These are phyloP conservation scores for Fusarium caatingaense DNA, from an alignment of 2,329 filamentous ascomycete genomes.

Conservation along the genomic window DNA sequence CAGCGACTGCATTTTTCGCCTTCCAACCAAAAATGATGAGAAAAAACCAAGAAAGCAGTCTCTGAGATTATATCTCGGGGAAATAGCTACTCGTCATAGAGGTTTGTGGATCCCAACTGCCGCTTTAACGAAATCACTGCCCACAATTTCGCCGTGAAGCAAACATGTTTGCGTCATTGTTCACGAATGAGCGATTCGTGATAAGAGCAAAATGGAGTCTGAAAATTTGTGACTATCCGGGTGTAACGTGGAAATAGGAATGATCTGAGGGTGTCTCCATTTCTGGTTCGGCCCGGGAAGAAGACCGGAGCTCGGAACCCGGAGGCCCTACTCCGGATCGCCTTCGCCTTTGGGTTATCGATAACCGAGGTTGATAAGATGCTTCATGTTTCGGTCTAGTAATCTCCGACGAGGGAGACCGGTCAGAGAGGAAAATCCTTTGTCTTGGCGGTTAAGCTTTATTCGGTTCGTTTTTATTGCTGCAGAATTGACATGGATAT, in stretches of 20 bases:
- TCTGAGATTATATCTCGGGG: not conserved
- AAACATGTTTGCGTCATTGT: not conserved
- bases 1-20: constrained; percentile 33
- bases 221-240: not conserved
- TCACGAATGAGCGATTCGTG: constrained; percentile 16
- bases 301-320: not conserved
- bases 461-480: not conserved
- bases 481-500: not conserved
- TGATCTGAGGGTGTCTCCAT: not conserved
- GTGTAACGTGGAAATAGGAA: constrained; percentile 7
- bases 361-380: constrained; percentile 11
- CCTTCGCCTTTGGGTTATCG: not conserved
- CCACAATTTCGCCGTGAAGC: not conserved
- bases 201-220: constrained; percentile 27
- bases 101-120: constrained; percentile 1
- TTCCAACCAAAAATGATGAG: not conserved
- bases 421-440: not conserved
- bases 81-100: constrained; percentile 17
- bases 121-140: not conserved
- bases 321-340: not conserved
- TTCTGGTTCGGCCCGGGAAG: constrained; percentile 7
- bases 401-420: constrained; percentile 1
- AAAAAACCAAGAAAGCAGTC: not conserved
- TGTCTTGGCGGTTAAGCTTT: not conserved
- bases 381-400: not conserved